Conservation (phyloP, 148 eudicot species). For the Beta vulgaris region DNA sequence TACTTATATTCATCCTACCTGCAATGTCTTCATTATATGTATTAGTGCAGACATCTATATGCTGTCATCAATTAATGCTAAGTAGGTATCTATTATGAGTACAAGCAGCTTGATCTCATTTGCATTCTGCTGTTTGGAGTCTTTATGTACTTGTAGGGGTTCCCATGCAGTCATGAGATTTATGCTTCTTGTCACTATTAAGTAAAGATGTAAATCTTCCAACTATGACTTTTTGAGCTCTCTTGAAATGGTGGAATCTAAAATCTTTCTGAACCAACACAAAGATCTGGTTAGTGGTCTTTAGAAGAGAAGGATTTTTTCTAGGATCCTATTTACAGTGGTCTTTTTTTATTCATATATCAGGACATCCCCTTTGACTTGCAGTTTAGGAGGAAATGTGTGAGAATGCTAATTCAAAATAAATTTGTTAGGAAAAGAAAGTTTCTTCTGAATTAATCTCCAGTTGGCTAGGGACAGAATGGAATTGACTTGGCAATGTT, state of each 20-base stretch:
- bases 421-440: neutral
- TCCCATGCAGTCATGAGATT: neutral
- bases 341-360: neutral
- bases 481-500: neutral
- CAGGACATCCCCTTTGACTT: neutral
- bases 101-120: neutral
- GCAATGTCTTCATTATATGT: neutral
- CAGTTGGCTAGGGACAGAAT: neutral
- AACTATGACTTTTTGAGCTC: neutral
- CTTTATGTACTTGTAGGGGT: neutral
- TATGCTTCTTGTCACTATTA: neutral
- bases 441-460: neutral
- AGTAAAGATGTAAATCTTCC: neutral
- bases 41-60: neutral
- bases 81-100: constrained; percentile 1
- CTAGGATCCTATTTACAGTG: neutral
- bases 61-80: no score
- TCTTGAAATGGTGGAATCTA: neutral
- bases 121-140: neutral
- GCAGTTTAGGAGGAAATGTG: no score
- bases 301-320: no score
- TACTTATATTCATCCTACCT: no score
- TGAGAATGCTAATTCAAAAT: no score
- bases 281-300: neutral
- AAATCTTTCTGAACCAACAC: neutral